Evolutionary conservation across 352 stramenopile genomes (phyloP).

Genomic region (Pythium myriotylum): DNA sequence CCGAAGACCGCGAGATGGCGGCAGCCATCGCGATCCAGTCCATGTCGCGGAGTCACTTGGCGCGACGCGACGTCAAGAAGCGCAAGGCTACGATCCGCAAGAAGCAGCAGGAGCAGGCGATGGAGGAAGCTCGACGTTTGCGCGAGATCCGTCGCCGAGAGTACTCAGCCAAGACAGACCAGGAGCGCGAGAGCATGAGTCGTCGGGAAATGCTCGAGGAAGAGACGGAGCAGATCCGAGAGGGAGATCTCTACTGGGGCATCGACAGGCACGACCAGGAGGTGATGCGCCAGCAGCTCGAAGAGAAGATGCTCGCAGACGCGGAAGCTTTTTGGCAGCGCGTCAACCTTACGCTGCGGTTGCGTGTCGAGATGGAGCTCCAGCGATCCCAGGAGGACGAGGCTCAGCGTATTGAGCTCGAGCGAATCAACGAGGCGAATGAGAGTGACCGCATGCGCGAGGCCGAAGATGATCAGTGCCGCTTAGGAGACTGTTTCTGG

Average conservation of each 20-base stretch:
- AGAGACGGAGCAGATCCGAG: slow-evolving; percentile 48
- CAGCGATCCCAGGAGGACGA: slow-evolving; percentile 31
- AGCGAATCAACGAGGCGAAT: slow-evolving; percentile 31
- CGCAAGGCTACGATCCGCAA: slow-evolving; percentile 29
- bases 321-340: slow-evolving; percentile 48
- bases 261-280: slow-evolving; percentile 47
- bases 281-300: slow-evolving; percentile 36
- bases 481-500: slow-evolving; percentile 56
- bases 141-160: slow-evolving; percentile 26
- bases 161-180: slow-evolving; percentile 35
- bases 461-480: slow-evolving; percentile 49
- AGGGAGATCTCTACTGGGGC: slow-evolving; percentile 59
- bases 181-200: slow-evolving; percentile 38
- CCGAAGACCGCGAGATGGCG: slow-evolving; percentile 46
- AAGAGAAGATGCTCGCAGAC: slow-evolving; percentile 47
- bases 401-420: slow-evolving; percentile 24
- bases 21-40: slow-evolving; percentile 63
- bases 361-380: slow-evolving; percentile 23
- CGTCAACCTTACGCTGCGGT: slow-evolving; percentile 34
- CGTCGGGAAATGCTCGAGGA: slow-evolving; percentile 57
- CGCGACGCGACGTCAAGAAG: slow-evolving; percentile 37
- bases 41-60: slow-evolving; percentile 45
- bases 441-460: slow-evolving; percentile 36
- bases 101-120: slow-evolving; percentile 30
- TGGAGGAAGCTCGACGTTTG: slow-evolving; percentile 22